phyloP scores from a whole-genome alignment of 371 early-diverging fungal genomes.

The Saksenaea oblongispora region DNA sequence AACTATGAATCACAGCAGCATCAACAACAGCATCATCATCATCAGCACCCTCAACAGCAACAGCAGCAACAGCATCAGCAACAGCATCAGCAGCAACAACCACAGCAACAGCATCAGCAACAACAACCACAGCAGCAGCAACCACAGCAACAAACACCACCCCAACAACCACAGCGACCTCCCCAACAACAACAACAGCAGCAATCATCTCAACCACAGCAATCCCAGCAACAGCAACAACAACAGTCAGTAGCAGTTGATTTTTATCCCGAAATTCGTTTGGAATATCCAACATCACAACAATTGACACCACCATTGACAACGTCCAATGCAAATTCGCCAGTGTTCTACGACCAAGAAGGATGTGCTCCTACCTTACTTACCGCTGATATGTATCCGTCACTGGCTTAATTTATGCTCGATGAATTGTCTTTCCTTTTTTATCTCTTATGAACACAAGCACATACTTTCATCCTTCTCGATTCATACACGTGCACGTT shows the following conservation, averaged over 20 bases:
- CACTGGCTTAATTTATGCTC: neutral
- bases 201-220: neutral
- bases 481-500: no score
- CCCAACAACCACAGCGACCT: neutral
- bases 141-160: neutral
- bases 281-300: conserved; percentile 19
- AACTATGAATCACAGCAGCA: neutral
- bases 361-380: conserved; percentile 1
- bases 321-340: conserved; percentile 15
- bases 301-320: conserved; percentile 31
- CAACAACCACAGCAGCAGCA: neutral
- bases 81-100: no score
- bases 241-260: conserved; percentile 13
- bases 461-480: neutral
- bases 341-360: neutral
- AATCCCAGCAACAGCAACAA: neutral
- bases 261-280: conserved; percentile 21
- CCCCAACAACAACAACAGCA: neutral
- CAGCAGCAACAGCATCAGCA: no score
- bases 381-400: neutral
- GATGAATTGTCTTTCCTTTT: neutral
- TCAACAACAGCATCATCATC: neutral
- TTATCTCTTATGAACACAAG: neutral
- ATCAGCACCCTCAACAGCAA: neutral
- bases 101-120: no score